Conservation (phyloP, 2,329 filamentous ascomycete genomes). For the Aspergillus fischeri region DNA sequence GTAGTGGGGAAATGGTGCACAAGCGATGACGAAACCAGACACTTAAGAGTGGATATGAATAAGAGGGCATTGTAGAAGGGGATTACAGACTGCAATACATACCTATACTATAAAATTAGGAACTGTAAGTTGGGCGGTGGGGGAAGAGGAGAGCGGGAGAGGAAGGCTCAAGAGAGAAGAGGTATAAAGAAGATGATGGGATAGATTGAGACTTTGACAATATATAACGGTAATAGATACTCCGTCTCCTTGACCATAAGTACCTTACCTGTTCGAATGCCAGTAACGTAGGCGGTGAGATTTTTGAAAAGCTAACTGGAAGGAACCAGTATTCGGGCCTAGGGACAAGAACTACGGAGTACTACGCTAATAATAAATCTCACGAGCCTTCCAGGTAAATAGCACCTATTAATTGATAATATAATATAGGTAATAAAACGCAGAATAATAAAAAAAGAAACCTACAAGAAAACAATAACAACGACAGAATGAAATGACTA, state of each 20-base stretch:
- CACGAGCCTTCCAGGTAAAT: neutral
- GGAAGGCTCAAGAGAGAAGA: neutral
- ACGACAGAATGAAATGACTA: no score
- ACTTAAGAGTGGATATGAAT: neutral
- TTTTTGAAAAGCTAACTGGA: neutral
- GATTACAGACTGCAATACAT: neutral
- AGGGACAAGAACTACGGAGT: neutral
- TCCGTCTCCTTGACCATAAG: neutral
- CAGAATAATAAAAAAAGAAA: no score
- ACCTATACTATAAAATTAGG: neutral
- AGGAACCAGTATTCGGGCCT: neutral
- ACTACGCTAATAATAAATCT: neutral
- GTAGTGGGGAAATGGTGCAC: neutral
- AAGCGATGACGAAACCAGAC: neutral
- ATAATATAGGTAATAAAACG: neutral
- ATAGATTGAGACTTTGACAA: neutral
- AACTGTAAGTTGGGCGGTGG: neutral
- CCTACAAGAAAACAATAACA: no score
- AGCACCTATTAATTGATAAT: neutral
- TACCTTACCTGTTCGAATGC: neutral
- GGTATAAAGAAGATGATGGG: conserved; percentile 1
- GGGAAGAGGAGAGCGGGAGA: conserved; percentile 1
- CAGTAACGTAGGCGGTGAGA: neutral
- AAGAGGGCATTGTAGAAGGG: neutral
- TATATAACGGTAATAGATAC: neutral